A percentile compares a stretch with the other conserved stretches of the same genome.
Evolutionary conservation across 1,139 yeast species (phyloP).

Genomic region (Pichia sp.): DNA sequence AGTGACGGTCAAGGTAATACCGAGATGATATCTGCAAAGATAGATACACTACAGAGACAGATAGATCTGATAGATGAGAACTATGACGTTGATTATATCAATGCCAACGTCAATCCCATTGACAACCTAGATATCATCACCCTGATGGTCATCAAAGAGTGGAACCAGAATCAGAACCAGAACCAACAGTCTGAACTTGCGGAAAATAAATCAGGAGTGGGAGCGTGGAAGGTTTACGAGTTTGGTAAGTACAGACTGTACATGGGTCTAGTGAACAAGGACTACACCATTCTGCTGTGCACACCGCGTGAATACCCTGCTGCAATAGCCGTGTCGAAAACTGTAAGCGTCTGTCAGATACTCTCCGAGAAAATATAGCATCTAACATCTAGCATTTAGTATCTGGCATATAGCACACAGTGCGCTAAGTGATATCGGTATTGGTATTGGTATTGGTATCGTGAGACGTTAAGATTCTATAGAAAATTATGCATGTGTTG

Average conservation of each 20-base stretch:
- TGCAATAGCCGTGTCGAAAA: constrained; percentile 37
- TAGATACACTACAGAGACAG: constrained; percentile 10
- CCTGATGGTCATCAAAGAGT: constrained; percentile 36
- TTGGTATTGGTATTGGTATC: too few relatives aligned
- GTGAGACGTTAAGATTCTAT: too few relatives aligned
- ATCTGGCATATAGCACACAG: too few relatives aligned
- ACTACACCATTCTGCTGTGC: constrained; percentile 25
- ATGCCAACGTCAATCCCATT: constrained; percentile 25
- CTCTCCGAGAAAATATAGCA: constrained; percentile 7
- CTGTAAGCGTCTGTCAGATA: constrained; percentile 31
- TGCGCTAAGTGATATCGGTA: too few relatives aligned
- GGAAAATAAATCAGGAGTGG: not conserved
- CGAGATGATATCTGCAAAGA: not conserved
- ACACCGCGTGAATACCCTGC: constrained; percentile 33
- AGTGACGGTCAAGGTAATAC: not conserved
- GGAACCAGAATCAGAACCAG: constrained; percentile 19
- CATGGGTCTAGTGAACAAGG: constrained; percentile 17
- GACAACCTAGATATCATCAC: constrained; percentile 41
- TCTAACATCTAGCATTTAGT: too few relatives aligned
- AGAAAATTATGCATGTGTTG: too few relatives aligned
- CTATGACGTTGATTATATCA: constrained; percentile 21
- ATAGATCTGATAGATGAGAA: constrained; percentile 15
- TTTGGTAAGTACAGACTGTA: constrained; percentile 20
- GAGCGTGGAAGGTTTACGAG: constrained; percentile 19
- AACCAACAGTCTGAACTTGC: not conserved